Base-by-base conservation (phyloP, 1,284 basidiomycete species). In the Cryptococcus neoformans region DNA sequence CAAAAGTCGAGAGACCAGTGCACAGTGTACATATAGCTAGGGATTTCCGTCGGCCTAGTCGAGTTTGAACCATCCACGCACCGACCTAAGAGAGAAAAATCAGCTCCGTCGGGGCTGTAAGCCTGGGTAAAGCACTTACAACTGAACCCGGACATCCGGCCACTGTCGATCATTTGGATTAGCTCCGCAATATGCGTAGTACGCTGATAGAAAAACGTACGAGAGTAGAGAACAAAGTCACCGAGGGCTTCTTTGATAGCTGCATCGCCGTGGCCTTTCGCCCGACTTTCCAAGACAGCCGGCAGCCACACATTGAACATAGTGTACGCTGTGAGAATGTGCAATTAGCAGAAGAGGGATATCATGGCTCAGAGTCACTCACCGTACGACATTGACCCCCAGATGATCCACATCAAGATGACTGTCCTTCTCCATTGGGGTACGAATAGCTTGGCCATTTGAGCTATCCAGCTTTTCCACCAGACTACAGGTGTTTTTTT, bases 281-380 rank as follows among this genome's bases (percentile, higher is more conserved):
- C 70, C 0, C 70, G 68, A 37, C 67, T 69, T 16, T 77, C 93
- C 36, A 98, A 80, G 12, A 95, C 82, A 67, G 92, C 92, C 0
- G 95, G 95, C 17, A 97, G 82, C 75, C 88, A 98, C 11, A 96
- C 92, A 70, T 98, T 99, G 80, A 98, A 98, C 86, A 95, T 95
- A 6, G 91, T 97, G 70, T 86, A 93, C 1, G 87, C 92, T 88
- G 69, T 51, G 51, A 60, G 61, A 59, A 57, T 53, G 7, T 38
- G 16, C 17, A 38, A 4, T 46, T 44, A 28, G 53, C 39, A 45
- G 21, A 34, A 11, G 45, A 9, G 34, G 28, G 49, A 28, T 35
- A 36, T 48, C 10, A 46, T 12, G 34, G 17, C 1, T 58, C 39
- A 58, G 39, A 76, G 37, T 10, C 21, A 77, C 87, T 58, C 61